Evolutionary conservation across 2,329 filamentous ascomycete genomes (phyloP).

Genomic region (Cordyceps tenuipes): DNA sequence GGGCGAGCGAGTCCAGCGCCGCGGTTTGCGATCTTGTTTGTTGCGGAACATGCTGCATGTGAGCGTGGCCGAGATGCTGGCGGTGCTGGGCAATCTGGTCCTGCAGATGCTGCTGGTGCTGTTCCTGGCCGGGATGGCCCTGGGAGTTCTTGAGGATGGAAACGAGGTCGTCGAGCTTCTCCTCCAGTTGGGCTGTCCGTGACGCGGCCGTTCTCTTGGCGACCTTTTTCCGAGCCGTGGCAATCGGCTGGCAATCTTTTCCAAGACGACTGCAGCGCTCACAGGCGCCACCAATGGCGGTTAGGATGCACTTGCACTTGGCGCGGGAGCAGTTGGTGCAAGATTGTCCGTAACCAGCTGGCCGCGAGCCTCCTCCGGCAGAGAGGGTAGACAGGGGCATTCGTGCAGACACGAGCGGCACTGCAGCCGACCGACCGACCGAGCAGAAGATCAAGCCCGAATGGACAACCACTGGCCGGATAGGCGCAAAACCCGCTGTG

Average conservation of each 20-base stretch:
- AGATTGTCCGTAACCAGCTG: conserved; percentile 35
- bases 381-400: conserved; percentile 5
- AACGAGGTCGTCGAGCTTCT: conserved; percentile 41
- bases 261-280: conserved; percentile 37
- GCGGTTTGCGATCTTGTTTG: conserved; percentile 6
- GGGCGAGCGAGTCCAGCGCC: conserved; percentile 22
- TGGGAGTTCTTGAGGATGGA: conserved; percentile 31
- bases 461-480: neutral
- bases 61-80: conserved; percentile 10
- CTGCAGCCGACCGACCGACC: neutral
- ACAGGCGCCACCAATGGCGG: conserved; percentile 24
- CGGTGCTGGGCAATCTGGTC: conserved; percentile 4
- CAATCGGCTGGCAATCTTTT: conserved; percentile 39
- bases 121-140: conserved; percentile 10
- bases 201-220: conserved; percentile 26
- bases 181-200: conserved; percentile 38
- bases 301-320: conserved; percentile 41
- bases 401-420: neutral
- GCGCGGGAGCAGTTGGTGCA: conserved; percentile 39
- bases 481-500: conserved; percentile 5
- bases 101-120: conserved; percentile 12
- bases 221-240: conserved; percentile 31
- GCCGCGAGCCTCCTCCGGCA: conserved; percentile 6
- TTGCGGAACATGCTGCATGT: conserved; percentile 11
- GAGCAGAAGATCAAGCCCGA: conserved; percentile 1